Conservation (phyloP, 2,329 filamentous ascomycete genomes). For the Taxawa tesnikishii region DNA sequence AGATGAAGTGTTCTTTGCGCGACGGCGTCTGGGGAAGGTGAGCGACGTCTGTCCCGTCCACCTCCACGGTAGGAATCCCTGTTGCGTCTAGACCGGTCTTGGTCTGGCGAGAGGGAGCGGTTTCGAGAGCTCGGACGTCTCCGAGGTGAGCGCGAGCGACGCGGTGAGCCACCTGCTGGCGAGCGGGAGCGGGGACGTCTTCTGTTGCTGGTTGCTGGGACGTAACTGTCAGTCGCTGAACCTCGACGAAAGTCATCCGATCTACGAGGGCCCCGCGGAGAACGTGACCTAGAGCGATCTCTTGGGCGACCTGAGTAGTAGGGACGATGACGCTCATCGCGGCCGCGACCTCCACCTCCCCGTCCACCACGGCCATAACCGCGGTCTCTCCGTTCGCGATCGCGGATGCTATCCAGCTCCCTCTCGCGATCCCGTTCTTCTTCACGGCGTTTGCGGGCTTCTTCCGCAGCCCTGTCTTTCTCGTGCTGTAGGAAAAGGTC, state of each 20-base stretch:
- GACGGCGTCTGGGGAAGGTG: slow-evolving; percentile 16
- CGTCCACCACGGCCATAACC: slow-evolving; percentile 30
- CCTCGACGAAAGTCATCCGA: slow-evolving; percentile 32
- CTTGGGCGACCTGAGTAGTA: slow-evolving; percentile 32
- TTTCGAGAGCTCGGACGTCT: slow-evolving; percentile 5
- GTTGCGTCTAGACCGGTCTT: not conserved
- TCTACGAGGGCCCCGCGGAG: slow-evolving; percentile 35
- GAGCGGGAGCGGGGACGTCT: slow-evolving; percentile 3
- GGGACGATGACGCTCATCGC: too few relatives aligned
- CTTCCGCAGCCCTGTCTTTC: slow-evolving; percentile 69
- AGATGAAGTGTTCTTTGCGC: slow-evolving; percentile 1
- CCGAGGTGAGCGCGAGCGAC: slow-evolving; percentile 2
- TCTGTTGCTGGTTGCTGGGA: slow-evolving; percentile 31
- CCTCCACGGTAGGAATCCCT: slow-evolving; percentile 2
- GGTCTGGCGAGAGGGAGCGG: slow-evolving; percentile 5
- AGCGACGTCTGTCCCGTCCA: slow-evolving; percentile 10
- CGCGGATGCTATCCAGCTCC: slow-evolving; percentile 55
- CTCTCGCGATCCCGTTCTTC: slow-evolving; percentile 59
- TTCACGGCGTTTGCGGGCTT: slow-evolving; percentile 58
- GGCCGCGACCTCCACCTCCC: slow-evolving; percentile 35
- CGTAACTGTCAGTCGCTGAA: slow-evolving; percentile 42
- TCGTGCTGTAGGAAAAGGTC: slow-evolving; percentile 49
- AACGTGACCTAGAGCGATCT: slow-evolving; percentile 30
- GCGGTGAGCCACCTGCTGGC: slow-evolving; percentile 1
- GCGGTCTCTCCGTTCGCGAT: slow-evolving; percentile 41